Evolutionary conservation across 768 basidiomycete genomes (phyloP).

Genomic region (Cubamyces sp.): DNA sequence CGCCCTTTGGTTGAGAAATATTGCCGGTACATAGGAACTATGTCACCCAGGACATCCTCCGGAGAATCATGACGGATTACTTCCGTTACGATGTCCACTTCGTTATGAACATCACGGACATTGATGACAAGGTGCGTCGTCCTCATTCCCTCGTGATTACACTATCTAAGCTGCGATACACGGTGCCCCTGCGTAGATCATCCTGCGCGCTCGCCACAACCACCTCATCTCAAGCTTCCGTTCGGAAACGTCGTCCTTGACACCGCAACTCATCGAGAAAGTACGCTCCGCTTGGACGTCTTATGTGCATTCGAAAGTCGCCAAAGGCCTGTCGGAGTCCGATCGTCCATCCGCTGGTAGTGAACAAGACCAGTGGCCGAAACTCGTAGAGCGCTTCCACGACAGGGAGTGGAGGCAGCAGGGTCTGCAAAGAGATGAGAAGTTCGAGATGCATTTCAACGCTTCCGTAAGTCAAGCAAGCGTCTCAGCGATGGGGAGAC

Average conservation of each 20-base stretch:
- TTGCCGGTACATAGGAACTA: slow-evolving; percentile 70
- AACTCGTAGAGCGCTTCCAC: slow-evolving; percentile 47
- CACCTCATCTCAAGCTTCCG: slow-evolving; percentile 69
- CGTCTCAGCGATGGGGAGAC: slow-evolving; percentile 5
- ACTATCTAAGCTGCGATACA: background rate
- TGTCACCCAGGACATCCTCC: slow-evolving; percentile 90
- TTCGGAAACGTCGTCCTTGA: slow-evolving; percentile 54
- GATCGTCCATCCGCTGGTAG: slow-evolving; percentile 52
- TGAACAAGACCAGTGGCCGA: slow-evolving; percentile 57
- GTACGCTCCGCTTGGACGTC: slow-evolving; percentile 66
- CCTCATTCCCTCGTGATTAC: background rate
- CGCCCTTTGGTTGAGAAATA: background rate
- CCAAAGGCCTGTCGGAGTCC: slow-evolving; percentile 60
- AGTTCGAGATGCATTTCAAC: slow-evolving; percentile 87
- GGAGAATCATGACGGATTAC: slow-evolving; percentile 91
- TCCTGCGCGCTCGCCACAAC: slow-evolving; percentile 84
- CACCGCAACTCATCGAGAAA: slow-evolving; percentile 58
- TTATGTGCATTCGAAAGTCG: slow-evolving; percentile 66
- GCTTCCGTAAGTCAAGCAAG: slow-evolving; percentile 61
- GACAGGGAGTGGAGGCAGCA: slow-evolving; percentile 71
- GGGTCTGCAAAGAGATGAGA: slow-evolving; percentile 81
- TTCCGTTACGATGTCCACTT: slow-evolving; percentile 98
- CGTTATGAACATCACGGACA: slow-evolving; percentile 99
- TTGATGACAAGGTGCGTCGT: slow-evolving; percentile 89
- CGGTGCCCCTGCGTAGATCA: slow-evolving; percentile 66